Base-by-base conservation (phyloP, 176 grass and related monocot genomes). In the Metroxylon sagu region DNA sequence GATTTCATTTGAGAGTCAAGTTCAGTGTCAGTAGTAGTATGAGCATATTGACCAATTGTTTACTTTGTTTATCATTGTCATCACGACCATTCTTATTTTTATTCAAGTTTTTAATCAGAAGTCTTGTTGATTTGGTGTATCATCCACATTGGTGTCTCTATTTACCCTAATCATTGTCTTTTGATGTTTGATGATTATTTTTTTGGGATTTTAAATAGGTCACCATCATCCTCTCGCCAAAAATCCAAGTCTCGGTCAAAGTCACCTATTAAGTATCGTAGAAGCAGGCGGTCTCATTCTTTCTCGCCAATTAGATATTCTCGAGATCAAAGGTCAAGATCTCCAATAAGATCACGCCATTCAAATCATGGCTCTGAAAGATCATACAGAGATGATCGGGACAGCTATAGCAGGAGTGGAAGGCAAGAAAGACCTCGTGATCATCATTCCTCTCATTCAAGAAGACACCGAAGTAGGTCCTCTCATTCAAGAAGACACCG, bases 201-300 rank as follows among this genome's bases (percentile, higher is more conserved):
- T 12, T 43, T 43, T 43, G 35, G 35, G 10, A 43, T 53, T 66
- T 83, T 76, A 71, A 31, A 3, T 72, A 96, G 92, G 74, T 96
- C 92, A 4, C 87, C 81, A 51, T 87, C 86, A 62, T 78, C 72
- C 1, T 48, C 53, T 63, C 56, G 56, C 26, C 78, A 57, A 23
- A 85, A 66, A 79, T 96, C 92, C 29, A 83, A 83, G 67, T 87
- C 90, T 65, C 81, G 78, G 29, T 97, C 93, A 71, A 75, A 81
- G 56, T 97, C 93, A 60, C 93, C 93, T 79, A 85, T 96, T 56
- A 96, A 77, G 77, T 90, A 88, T 67, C 79, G 39, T 70, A 61
- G 78, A 60, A 88, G 81, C 27, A 85, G 93, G 70, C 75, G 79
- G 30, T 90, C 88, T 17, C 76, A 75, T 28, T 88, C 93, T 17